phyloP scores from a whole-genome alignment of 768 basidiomycete genomes.

The Paxillus rubicundulus region DNA sequence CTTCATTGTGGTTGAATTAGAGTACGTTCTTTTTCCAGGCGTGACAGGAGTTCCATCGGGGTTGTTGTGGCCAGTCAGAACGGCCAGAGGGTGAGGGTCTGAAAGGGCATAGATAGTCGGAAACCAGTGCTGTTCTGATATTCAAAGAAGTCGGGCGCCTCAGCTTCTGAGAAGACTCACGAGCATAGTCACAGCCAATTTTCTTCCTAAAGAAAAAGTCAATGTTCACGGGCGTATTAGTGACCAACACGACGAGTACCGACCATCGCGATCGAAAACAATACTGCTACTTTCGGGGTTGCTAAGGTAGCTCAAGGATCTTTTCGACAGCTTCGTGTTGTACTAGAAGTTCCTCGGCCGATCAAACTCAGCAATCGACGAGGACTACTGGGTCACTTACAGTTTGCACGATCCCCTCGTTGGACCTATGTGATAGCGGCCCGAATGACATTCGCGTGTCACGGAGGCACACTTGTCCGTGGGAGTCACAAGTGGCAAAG shows the following conservation, averaged over 20 bases:
- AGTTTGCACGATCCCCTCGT: slow-evolving; percentile 53
- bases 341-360: slow-evolving; percentile 41
- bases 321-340: slow-evolving; percentile 45
- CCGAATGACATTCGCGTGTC: slow-evolving; percentile 77
- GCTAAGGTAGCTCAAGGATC: slow-evolving; percentile 37
- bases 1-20: slow-evolving; percentile 79
- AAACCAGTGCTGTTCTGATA: slow-evolving; percentile 50
- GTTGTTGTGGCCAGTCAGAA: slow-evolving; percentile 56
- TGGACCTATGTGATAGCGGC: slow-evolving; percentile 39
- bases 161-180: slow-evolving; percentile 38
- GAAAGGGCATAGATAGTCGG: slow-evolving; percentile 69
- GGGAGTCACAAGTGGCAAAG: slow-evolving; percentile 62
- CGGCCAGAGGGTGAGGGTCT: slow-evolving; percentile 68
- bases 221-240: slow-evolving; percentile 1
- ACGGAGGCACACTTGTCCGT: slow-evolving; percentile 61
- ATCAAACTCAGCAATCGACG: slow-evolving; percentile 6
- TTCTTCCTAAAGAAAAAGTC: slow-evolving; percentile 44
- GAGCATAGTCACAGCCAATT: slow-evolving; percentile 63
- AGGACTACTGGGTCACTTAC: slow-evolving; percentile 1
- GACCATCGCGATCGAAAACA: slow-evolving; percentile 66
- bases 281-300: slow-evolving; percentile 71
- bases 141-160: not conserved
- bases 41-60: slow-evolving; percentile 54
- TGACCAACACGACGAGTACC: slow-evolving; percentile 6
- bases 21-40: slow-evolving; percentile 51